These are phyloP conservation scores for Lactifluus pinguis DNA, from an alignment of 768 basidiomycete species.

Conservation along the genomic window DNA sequence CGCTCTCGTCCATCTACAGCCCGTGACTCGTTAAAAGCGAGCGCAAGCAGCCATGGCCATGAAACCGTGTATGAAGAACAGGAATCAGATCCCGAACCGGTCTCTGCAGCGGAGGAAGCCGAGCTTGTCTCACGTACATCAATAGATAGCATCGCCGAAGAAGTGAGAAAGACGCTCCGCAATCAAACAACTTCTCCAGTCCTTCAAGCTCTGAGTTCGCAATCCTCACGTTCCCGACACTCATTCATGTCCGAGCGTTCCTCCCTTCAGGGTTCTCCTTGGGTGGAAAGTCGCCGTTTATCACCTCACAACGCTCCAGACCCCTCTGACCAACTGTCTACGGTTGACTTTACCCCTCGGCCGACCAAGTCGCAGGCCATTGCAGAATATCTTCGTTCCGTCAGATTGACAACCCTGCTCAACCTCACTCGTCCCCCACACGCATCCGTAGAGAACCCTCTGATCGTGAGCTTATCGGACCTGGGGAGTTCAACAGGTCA, in stretches of 20 bases:
- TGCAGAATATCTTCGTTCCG: slow-evolving; percentile 81
- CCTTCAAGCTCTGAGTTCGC: slow-evolving; percentile 27
- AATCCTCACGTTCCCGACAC: slow-evolving; percentile 23
- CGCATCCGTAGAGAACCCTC: slow-evolving; percentile 60
- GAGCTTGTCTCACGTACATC: slow-evolving; percentile 74
- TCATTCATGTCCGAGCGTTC: slow-evolving; percentile 19
- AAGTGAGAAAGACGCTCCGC: slow-evolving; percentile 62
- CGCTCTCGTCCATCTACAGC: slow-evolving; percentile 39
- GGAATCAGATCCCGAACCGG: slow-evolving; percentile 41
- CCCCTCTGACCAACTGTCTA: slow-evolving; percentile 27
- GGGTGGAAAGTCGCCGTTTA: neutral
- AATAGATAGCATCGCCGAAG: slow-evolving; percentile 80
- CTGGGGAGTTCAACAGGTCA: slow-evolving; percentile 78
- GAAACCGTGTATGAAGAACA: slow-evolving; percentile 37
- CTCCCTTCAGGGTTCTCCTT: slow-evolving; percentile 2
- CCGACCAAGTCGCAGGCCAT: slow-evolving; percentile 58
- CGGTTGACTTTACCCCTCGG: slow-evolving; percentile 37
- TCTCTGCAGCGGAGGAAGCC: slow-evolving; percentile 46
- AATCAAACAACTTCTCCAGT: slow-evolving; percentile 38
- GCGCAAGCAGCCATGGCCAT: slow-evolving; percentile 38
- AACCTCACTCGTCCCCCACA: slow-evolving; percentile 74
- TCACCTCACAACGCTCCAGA: slow-evolving; percentile 15
- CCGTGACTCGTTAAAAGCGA: slow-evolving; percentile 40
- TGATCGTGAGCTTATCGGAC: slow-evolving; percentile 89
- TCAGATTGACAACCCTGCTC: slow-evolving; percentile 73